phyloP scores from a whole-genome alignment of 805 yeast genomes.

The Kluyveromyces dobzhanskii region DNA sequence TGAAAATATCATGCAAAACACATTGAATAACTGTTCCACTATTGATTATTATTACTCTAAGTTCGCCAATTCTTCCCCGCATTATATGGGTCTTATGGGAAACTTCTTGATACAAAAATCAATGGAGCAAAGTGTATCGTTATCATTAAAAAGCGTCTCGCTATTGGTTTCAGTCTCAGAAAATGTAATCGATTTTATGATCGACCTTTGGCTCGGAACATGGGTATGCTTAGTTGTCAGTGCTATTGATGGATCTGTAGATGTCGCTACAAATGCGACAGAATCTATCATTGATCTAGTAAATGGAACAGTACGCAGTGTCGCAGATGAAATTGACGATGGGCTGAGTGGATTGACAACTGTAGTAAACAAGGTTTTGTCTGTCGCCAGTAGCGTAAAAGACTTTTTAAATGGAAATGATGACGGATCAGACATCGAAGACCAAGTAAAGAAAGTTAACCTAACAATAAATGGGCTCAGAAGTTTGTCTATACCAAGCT shows the following conservation, averaged over 20 bases:
- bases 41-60: conserved; percentile 34
- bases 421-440: conserved; percentile 24
- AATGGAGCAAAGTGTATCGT: conserved; percentile 41
- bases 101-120: conserved; percentile 42
- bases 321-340: conserved; percentile 55
- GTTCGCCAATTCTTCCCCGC: conserved; percentile 41
- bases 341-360: conserved; percentile 56
- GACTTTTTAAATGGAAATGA: conserved; percentile 45
- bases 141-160: conserved; percentile 36
- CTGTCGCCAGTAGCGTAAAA: conserved; percentile 44
- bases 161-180: conserved; percentile 50
- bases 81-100: conserved; percentile 45
- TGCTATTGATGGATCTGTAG: conserved; percentile 62
- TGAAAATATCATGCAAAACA: conserved; percentile 30
- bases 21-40: conserved; percentile 38
- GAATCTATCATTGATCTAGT: conserved; percentile 52
- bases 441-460: conserved; percentile 41
- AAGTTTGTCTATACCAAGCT: conserved; percentile 55
- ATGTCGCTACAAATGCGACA: conserved; percentile 66
- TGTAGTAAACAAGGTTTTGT: conserved; percentile 47
- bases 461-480: conserved; percentile 48
- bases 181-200: conserved; percentile 48
- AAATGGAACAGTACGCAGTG: conserved; percentile 46
- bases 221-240: conserved; percentile 76
- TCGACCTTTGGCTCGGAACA: conserved; percentile 77